Percentiles rank a stretch among this genome's conserved stretches.
phyloP scores from a whole-genome alignment of 192 early-diverging fungal species.

The Spizellomyces punctatus region DNA sequence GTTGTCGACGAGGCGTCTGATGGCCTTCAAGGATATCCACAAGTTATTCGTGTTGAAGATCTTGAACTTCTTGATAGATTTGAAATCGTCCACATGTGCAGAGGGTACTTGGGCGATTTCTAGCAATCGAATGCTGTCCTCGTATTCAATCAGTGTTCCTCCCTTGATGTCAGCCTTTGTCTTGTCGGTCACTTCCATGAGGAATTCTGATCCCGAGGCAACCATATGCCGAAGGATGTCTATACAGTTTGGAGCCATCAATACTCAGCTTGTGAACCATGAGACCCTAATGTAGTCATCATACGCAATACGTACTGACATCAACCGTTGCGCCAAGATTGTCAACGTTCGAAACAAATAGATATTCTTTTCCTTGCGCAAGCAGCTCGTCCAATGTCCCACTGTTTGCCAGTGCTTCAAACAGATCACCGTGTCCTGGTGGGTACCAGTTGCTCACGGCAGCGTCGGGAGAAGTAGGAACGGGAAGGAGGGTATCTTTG shows the following conservation, averaged over 20 bases:
- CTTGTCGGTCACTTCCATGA: constrained; percentile 99
- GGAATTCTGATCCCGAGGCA: constrained; percentile 83
- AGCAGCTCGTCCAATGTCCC: constrained; percentile 92
- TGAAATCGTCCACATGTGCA: constrained; percentile 96
- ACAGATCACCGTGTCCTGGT: constrained; percentile 98
- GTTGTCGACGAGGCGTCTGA: constrained; percentile 76
- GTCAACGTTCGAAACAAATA: constrained; percentile 99
- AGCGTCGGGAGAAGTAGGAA: constrained; percentile 70
- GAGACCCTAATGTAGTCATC: not conserved
- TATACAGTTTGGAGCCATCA: constrained; percentile 1
- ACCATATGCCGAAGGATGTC: constrained; percentile 91
- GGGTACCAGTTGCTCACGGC: constrained; percentile 85
- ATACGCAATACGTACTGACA: constrained; percentile 44
- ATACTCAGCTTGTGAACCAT: too few relatives aligned
- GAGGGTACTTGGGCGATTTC: constrained; percentile 99
- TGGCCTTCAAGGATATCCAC: constrained; percentile 53
- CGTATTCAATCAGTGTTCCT: constrained; percentile 98
- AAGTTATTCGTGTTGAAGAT: constrained; percentile 87
- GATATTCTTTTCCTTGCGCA: constrained; percentile 94
- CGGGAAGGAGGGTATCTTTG: constrained; percentile 89
- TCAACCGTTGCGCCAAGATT: constrained; percentile 98
- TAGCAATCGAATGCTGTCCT: constrained; percentile 86
- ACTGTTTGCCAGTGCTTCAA: constrained; percentile 90
- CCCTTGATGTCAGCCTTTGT: constrained; percentile 99
- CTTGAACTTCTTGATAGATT: constrained; percentile 99